phyloP scores from a whole-genome alignment of 176 grass and related monocot genomes.

The Ananas comosus region DNA sequence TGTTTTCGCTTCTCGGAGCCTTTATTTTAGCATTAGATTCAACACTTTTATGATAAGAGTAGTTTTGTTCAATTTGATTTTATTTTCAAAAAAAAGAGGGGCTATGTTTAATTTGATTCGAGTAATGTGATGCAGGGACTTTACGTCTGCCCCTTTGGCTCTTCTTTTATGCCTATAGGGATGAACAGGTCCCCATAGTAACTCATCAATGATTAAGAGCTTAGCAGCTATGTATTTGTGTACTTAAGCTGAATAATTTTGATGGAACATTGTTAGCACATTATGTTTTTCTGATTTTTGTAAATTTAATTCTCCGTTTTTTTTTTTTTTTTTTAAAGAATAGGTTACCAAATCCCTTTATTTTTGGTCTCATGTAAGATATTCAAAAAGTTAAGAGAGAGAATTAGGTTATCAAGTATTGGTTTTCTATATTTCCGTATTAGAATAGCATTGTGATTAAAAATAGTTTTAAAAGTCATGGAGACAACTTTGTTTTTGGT shows the following conservation, averaged over 20 bases:
- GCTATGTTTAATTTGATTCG: background rate
- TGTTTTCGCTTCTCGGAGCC: no score
- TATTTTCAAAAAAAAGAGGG: background rate
- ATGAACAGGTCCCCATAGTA: slow-evolving; percentile 4
- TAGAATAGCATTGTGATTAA: no score
- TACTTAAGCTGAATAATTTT: background rate
- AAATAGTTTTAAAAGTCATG: no score
- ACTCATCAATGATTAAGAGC: background rate
- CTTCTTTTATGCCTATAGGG: slow-evolving; percentile 5
- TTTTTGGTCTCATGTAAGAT: background rate
- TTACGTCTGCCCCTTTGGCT: slow-evolving; percentile 6
- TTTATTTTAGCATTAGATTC: no score
- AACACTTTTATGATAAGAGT: no score
- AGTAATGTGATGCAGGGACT: background rate
- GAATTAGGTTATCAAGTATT: no score
- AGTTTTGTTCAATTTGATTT: background rate
- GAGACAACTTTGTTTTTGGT: no score
- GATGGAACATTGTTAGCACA: background rate
- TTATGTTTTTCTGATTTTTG: background rate
- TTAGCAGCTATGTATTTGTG: background rate
- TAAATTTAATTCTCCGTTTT: background rate
- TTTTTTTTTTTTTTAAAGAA: background rate
- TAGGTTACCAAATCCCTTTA: background rate
- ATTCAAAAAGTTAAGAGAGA: no score
- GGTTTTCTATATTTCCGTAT: background rate